Percentiles rank a stretch among this genome's conserved stretches.
Evolutionary conservation across 805 yeast species (phyloP).

Genomic region (Saccharomyces mikatae): DNA sequence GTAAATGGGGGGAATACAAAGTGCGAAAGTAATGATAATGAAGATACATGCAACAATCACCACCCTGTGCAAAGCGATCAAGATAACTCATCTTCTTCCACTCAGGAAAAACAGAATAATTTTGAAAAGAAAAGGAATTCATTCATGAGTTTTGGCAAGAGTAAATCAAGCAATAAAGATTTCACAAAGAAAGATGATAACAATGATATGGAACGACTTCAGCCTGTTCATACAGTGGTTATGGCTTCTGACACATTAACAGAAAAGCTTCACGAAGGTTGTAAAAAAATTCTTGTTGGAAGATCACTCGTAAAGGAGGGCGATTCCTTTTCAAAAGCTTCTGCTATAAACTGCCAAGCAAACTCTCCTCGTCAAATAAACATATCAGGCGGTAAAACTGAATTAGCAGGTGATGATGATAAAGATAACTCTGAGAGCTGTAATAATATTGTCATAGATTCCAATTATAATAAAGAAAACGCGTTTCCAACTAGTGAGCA

Average conservation of each 20-base stretch:
- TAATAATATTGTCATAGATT: neutral
- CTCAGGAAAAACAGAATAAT: constrained; percentile 1
- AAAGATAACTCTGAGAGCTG: neutral
- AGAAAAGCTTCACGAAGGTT: constrained; percentile 25
- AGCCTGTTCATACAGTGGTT: constrained; percentile 19
- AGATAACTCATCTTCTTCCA: neutral
- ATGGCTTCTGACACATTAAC: constrained; percentile 21
- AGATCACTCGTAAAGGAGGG: constrained; percentile 9
- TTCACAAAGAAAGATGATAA: neutral
- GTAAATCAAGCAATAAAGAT: neutral
- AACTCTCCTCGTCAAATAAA: neutral
- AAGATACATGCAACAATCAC: neutral
- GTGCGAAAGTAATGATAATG: neutral
- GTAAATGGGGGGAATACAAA: neutral
- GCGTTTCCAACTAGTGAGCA: constrained; percentile 44
- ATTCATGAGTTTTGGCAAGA: constrained; percentile 6
- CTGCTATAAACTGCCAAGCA: neutral
- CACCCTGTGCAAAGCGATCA: constrained; percentile 1
- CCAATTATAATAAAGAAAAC: neutral
- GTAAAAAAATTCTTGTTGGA: constrained; percentile 25
- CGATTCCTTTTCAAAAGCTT: neutral
- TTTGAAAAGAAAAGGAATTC: constrained; percentile 5
- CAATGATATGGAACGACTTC: constrained; percentile 4
- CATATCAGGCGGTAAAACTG: neutral
- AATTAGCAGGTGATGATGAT: neutral